phyloP scores from a whole-genome alignment of 176 grass and related monocot species.

The Aegilops umbellulata region DNA sequence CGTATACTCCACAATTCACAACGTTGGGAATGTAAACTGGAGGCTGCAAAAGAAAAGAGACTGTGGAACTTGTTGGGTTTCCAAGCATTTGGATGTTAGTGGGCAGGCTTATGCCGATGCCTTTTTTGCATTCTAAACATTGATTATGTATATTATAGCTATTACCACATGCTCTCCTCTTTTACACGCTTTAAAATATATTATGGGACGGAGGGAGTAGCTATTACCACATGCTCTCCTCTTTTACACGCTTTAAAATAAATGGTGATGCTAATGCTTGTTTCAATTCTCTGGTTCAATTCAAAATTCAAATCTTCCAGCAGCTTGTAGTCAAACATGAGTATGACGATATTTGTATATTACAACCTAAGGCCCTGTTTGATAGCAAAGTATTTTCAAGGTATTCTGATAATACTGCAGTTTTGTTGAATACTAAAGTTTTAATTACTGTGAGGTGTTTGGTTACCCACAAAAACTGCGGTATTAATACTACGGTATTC shows the following conservation, averaged over 20 bases:
- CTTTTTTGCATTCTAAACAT: not conserved
- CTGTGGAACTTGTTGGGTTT: not conserved
- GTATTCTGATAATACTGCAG: too few species aligned
- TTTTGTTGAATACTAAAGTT: too few species aligned
- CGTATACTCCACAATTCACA: not conserved
- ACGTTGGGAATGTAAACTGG: slow-evolving; percentile 1
- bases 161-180: not conserved
- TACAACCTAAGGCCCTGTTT: not conserved
- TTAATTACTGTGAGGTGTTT: too few species aligned
- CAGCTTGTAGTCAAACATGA: slow-evolving; percentile 20
- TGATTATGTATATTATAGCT: not conserved
- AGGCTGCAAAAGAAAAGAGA: not conserved
- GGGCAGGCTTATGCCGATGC: not conserved
- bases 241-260: slow-evolving; percentile 18
- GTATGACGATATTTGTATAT: not conserved
- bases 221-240: not conserved
- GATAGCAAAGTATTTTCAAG: too few species aligned
- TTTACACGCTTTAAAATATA: slow-evolving; percentile 22
- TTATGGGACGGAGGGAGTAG: too few species aligned
- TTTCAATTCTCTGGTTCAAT: not conserved
- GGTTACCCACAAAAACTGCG: too few species aligned
- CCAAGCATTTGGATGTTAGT: not conserved
- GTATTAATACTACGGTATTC: too few species aligned
- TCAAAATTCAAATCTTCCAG: not conserved
- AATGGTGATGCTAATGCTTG: not conserved